A percentile compares a stretch with the other conserved stretches of the same genome.
Conservation (phyloP, 2,329 filamentous ascomycete species). For the Cercospora sp. region DNA sequence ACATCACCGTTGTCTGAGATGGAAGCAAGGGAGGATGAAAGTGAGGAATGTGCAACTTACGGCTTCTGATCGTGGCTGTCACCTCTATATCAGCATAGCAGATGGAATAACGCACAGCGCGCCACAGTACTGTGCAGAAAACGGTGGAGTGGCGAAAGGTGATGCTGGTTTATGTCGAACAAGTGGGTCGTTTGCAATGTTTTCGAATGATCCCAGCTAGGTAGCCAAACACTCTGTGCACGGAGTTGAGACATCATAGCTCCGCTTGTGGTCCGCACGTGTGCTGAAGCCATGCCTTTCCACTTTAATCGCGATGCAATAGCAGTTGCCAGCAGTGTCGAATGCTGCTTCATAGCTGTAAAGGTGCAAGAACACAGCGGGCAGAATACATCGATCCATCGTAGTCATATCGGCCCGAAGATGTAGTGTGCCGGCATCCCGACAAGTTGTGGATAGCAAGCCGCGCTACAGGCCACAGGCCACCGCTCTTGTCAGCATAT, state of each 20-base stretch:
- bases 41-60: constrained; percentile 13
- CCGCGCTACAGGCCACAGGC: not conserved
- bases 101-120: not conserved
- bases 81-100: constrained; percentile 10
- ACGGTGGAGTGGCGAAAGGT: constrained; percentile 12
- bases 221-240: not conserved
- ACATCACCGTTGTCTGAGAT: constrained; percentile 20
- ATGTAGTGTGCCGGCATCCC: not conserved
- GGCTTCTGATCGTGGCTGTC: not conserved
- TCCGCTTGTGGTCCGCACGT: not conserved
- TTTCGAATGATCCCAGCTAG: constrained; percentile 14
- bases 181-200: constrained; percentile 6
- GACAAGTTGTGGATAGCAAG: not conserved
- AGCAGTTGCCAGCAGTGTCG: too few species aligned
- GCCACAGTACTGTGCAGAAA: constrained; percentile 9
- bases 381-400: not conserved
- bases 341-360: not conserved
- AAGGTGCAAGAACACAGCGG: not conserved
- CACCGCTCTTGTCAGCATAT: not conserved
- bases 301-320: not conserved
- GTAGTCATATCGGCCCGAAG: not conserved
- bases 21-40: constrained; percentile 5
- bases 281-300: not conserved
- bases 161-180: constrained; percentile 16
- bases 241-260: not conserved